Conservation (phyloP, 371 early-diverging fungal species). For the Mucor sp. region DNA sequence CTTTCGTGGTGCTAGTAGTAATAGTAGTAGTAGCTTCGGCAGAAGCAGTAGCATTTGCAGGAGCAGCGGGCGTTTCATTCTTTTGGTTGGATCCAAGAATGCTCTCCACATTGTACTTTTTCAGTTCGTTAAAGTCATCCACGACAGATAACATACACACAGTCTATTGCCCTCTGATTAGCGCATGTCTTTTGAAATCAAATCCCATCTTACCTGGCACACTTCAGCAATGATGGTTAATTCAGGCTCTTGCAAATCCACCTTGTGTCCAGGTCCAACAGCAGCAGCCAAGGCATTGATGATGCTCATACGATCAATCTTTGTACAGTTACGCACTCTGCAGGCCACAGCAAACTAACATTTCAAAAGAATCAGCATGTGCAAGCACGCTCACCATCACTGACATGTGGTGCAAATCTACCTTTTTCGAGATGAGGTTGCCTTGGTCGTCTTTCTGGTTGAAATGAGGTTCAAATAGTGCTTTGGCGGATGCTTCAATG, state of each 20-base stretch:
- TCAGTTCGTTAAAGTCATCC: slow-evolving; percentile 60
- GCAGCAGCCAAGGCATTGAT: slow-evolving; percentile 55
- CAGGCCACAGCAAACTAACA: slow-evolving; percentile 68
- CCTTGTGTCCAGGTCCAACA: slow-evolving; percentile 60
- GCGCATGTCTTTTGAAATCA: not conserved
- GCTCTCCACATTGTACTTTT: slow-evolving; percentile 71
- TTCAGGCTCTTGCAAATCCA: slow-evolving; percentile 67
- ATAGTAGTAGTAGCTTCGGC: not conserved
- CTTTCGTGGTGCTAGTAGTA: not conserved
- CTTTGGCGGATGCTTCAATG: slow-evolving; percentile 56
- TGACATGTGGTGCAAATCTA: no score
- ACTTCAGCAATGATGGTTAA: slow-evolving; percentile 69
- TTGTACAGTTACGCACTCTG: slow-evolving; percentile 65
- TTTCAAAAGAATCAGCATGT: not conserved
- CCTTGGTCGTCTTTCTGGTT: slow-evolving; percentile 44
- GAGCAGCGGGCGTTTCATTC: not conserved
- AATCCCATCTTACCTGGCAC: slow-evolving; percentile 53
- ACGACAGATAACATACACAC: slow-evolving; percentile 78
- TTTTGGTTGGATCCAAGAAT: slow-evolving; percentile 37
- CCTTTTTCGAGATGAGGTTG: slow-evolving; percentile 34
- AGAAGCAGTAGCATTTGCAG: not conserved
- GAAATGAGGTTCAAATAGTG: slow-evolving; percentile 60
- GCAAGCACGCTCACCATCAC: no score
- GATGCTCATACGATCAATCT: slow-evolving; percentile 58
- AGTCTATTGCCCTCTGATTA: slow-evolving; percentile 36